These are phyloP conservation scores for Aspergillus udagawae DNA, from an alignment of 2,329 filamentous ascomycete genomes.

Conservation along the genomic window DNA sequence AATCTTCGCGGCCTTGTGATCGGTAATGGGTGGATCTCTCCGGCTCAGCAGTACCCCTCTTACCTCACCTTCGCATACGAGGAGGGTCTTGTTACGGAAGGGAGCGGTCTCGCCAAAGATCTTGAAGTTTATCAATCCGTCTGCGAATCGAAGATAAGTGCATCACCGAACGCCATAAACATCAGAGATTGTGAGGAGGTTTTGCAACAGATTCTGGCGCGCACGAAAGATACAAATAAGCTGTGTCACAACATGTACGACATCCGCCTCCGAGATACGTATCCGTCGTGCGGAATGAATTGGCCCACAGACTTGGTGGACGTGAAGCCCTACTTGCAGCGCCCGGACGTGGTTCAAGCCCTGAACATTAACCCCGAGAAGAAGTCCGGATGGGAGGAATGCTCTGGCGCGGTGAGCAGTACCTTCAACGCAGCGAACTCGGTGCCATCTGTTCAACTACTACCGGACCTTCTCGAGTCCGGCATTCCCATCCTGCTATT, in stretches of 20 bases:
- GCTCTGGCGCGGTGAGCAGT: conserved; percentile 70
- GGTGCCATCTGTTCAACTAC: conserved; percentile 65
- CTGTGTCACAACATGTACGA: conserved; percentile 97
- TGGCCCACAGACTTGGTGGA: conserved; percentile 84
- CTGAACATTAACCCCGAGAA: conserved; percentile 80
- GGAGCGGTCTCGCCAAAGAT: conserved; percentile 58
- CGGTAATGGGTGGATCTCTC: conserved; percentile 96
- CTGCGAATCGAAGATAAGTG: conserved; percentile 61
- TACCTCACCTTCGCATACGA: conserved; percentile 81
- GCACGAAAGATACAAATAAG: conserved; percentile 54
- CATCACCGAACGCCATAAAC: conserved; percentile 61
- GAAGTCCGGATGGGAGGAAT: conserved; percentile 86
- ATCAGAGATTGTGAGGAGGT: conserved; percentile 70
- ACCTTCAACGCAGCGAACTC: conserved; percentile 70
- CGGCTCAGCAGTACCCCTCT: conserved; percentile 80
- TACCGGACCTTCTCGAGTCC: conserved; percentile 74
- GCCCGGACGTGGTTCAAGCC: conserved; percentile 71
- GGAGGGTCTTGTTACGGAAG: conserved; percentile 66
- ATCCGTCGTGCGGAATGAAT: conserved; percentile 89
- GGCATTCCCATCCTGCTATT: conserved; percentile 76
- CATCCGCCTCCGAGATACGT: conserved; percentile 74
- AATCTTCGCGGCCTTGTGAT: conserved; percentile 81
- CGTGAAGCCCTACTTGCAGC: conserved; percentile 80
- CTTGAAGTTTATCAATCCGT: conserved; percentile 66
- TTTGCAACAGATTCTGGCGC: conserved; percentile 65